Base-by-base conservation (phyloP, 192 early-diverging fungal species). In the Gonapodya prolifera region DNA sequence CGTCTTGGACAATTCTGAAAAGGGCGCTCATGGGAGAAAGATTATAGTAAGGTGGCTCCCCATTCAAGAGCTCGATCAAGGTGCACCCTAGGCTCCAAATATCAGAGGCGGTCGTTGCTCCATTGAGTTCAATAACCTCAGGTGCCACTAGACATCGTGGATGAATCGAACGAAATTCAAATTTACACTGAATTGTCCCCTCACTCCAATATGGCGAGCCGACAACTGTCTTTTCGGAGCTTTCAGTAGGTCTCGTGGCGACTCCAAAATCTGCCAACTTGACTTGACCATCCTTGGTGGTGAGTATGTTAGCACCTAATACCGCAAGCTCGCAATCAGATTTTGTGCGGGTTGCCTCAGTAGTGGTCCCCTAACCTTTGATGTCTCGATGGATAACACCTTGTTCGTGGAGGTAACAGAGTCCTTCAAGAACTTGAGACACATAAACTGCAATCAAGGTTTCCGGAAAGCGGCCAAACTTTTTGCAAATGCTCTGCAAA, bases 361-460 rank as follows among this genome's bases (percentile, higher is more conserved):
- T 76, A 33, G 29, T 76, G 1, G 29, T 1, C 8, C 45, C 45
- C 1, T 86, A 89, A 17, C 85, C 85, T 76, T 89, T 89, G 75
- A 89, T 87, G 70, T 89, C 87, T 13, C 87, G 85, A 69, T 89
- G 87, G 73, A 89, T 69, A 28, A 87, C 83, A 1, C 86, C 87
- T 70, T 87, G 85, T 77, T 83, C 79, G 76, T 89, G 87, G 69
- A 89, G 71, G 34, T 87, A 89, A 8, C 77, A 75, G 31, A 89
- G 79, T 0, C 87, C 87, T 34, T 84, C 80, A 17, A 88, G 83
- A 71, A 88, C 83, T 83, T 88, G 87, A 1, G 85, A 84, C 2
- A 91, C 88, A 35, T 92, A 92, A n/a, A 89, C 87, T 18, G 89
- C 90, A 28, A 91, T 88, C 31, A 92, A 80, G 69, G 89, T 86